Conservation (phyloP, 352 stramenopile species). For the Peronospora belbahrii region DNA sequence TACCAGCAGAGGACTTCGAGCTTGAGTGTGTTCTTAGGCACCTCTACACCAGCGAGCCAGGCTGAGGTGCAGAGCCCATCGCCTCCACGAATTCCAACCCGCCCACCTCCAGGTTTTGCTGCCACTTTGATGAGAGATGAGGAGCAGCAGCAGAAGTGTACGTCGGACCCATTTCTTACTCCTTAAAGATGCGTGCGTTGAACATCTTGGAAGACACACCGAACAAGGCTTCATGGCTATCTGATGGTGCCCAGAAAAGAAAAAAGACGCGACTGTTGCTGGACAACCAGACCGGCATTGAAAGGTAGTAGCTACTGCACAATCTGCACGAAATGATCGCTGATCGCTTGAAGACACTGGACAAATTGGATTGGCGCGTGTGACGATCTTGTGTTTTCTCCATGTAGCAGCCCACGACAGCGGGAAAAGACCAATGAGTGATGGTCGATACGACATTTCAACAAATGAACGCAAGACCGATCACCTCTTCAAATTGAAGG, state of each 20-base stretch:
- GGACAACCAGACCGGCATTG: background rate
- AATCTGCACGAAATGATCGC: constrained; percentile 2
- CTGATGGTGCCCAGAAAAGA: constrained; percentile 1
- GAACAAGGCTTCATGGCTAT: constrained; percentile 3
- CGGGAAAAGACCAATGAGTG: background rate
- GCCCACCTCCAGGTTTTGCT: constrained; percentile 39
- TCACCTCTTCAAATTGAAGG: constrained; percentile 5
- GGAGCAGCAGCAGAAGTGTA: constrained; percentile 27
- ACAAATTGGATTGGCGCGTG: background rate
- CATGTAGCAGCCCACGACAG: background rate
- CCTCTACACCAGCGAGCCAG: constrained; percentile 19
- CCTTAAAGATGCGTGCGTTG: constrained; percentile 22
- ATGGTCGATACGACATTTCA: background rate
- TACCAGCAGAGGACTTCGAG: constrained; percentile 72
- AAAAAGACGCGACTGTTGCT: constrained; percentile 3
- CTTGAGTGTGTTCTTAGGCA: constrained; percentile 56
- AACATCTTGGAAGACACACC: constrained; percentile 1
- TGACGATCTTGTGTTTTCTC: background rate
- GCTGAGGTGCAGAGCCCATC: constrained; percentile 20
- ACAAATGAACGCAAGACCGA: constrained; percentile 1
- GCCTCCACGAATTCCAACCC: constrained; percentile 21
- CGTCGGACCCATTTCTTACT: constrained; percentile 56
- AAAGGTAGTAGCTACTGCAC: constrained; percentile 4
- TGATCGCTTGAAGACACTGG: background rate
- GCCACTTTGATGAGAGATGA: constrained; percentile 10